phyloP scores from a whole-genome alignment of 305 asterid genomes.

The Fraxinus albicans region DNA sequence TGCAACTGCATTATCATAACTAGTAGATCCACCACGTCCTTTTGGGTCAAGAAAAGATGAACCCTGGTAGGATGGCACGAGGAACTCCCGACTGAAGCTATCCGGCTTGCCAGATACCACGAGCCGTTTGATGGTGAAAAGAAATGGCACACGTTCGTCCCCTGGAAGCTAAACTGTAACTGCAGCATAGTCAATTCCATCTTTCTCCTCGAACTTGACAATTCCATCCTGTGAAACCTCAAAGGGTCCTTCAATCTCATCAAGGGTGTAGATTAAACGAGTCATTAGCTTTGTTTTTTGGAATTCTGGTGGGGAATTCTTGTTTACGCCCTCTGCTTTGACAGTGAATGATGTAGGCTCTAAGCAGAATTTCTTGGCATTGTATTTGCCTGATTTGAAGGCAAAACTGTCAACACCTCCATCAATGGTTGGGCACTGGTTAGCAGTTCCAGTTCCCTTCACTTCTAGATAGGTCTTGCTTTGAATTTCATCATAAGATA shows the following conservation, averaged over 20 bases:
- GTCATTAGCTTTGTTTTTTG: conserved; percentile 97
- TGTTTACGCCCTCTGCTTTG: conserved; percentile 77
- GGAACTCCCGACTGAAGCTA: conserved; percentile 63
- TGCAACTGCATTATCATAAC: conserved; percentile 90
- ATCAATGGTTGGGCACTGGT: conserved; percentile 92
- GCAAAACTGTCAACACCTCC: conserved; percentile 73
- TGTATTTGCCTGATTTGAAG: conserved; percentile 78
- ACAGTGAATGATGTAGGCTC: conserved; percentile 99
- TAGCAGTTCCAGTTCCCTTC: conserved; percentile 92
- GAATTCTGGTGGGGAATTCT: conserved; percentile 77
- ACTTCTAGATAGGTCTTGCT: conserved; percentile 92
- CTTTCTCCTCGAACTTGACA: conserved; percentile 85
- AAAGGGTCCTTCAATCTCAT: conserved; percentile 92
- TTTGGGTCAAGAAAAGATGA: conserved; percentile 96
- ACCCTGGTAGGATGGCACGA: conserved; percentile 92
- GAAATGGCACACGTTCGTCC: conserved; percentile 89
- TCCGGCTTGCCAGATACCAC: conserved; percentile 86
- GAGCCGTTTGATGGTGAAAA: conserved; percentile 81
- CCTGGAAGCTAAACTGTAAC: conserved; percentile 97
- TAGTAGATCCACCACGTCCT: conserved; percentile 95
- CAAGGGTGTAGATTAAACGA: conserved; percentile 89
- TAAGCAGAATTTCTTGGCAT: conserved; percentile 82
- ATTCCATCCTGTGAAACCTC: conserved; percentile 70
- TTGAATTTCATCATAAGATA: conserved; percentile 68
- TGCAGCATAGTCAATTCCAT: conserved; percentile 93